Base-by-base conservation (phyloP, 257 asterid species). In the Nemophila menziesii region DNA sequence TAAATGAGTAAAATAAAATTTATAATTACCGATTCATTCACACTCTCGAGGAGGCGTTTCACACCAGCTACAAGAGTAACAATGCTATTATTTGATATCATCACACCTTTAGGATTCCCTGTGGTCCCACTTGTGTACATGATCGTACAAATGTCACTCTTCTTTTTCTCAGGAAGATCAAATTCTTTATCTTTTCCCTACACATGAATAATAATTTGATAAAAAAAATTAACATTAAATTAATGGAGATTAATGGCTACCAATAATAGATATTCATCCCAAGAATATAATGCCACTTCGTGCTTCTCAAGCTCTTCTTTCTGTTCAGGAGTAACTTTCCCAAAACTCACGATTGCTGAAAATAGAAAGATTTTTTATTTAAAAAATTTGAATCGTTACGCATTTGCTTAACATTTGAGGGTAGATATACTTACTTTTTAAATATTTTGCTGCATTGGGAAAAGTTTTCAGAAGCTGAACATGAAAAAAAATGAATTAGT, bases 81-180 rank as follows among this genome's bases (percentile, higher is more conserved):
- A 64, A 84, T 84, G 71, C 70, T 84, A 61, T 72, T 80, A 66
- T 84, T 84, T 44, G 98, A 80, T 54, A 89, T 74, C 94, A 80
- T 45, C 66, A 89, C 98, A 44, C 98, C 98, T 75, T 89, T 89
- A 39, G 98, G 98, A 46, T 89, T 94, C 43, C 98, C 94, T 33
- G 98, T 89, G 44, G 98, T 89, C 48, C 98, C 98, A 61, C 98
- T 89, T 37, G 98, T 89, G 55, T 89, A 89, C 98, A 89, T 89
- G 36, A 89, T 89, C 44, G 98, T 84, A 60, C 96, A 89, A 48
- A 84, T 84, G 62, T 84, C 96, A 34, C 75, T 65, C 51, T 74
- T 80, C 68, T 59, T 62, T 67, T 85, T 89, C 71, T 57, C 71
- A 1, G 98, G 98, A 65, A 84, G 93, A 52, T 90, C 86, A 56